Percentiles rank a stretch among this genome's conserved stretches.
phyloP scores from a whole-genome alignment of 495 filamentous ascomycete species.

The Penicillium roqueforti region DNA sequence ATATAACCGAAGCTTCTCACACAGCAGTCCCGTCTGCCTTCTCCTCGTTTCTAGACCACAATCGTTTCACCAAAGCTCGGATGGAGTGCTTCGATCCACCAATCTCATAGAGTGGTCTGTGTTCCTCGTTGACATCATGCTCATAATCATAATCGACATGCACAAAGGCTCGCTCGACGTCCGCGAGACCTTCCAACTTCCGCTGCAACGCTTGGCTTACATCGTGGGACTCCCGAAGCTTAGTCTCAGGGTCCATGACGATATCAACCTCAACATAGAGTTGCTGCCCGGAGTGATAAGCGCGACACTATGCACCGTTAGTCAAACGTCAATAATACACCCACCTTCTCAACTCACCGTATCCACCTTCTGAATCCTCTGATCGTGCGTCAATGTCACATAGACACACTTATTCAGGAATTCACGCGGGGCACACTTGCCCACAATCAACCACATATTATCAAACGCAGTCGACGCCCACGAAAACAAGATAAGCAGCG shows the following conservation, averaged over 20 bases:
- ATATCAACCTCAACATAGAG: conserved; percentile 58
- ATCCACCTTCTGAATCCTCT: conserved; percentile 49
- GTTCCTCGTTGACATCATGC: conserved; percentile 48
- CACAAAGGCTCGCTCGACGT: conserved; percentile 54
- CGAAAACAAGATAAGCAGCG: conserved; percentile 50
- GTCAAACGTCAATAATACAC: not conserved
- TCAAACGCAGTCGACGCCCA: conserved; percentile 54
- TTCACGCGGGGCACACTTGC: conserved; percentile 50
- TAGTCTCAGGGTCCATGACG: conserved; percentile 50
- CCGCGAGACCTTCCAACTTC: conserved; percentile 50
- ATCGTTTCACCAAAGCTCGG: conserved; percentile 6
- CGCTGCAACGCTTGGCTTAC: conserved; percentile 50
- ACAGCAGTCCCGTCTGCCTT: not conserved
- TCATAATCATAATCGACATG: conserved; percentile 48
- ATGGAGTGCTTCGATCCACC: conserved; percentile 10
- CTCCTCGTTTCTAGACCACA: conserved; percentile 1
- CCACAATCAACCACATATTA: conserved; percentile 53
- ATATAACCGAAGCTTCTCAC: not conserved
- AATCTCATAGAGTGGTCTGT: conserved; percentile 49
- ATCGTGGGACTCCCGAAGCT: conserved; percentile 50
- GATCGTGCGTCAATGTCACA: conserved; percentile 52
- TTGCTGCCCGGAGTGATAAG: conserved; percentile 53
- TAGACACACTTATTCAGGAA: conserved; percentile 57
- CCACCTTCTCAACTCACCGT: conserved; percentile 30
- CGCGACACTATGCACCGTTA: conserved; percentile 26